These are phyloP conservation scores for Zychaea mexicana DNA, from an alignment of 371 early-diverging fungal species.

Conservation along the genomic window DNA sequence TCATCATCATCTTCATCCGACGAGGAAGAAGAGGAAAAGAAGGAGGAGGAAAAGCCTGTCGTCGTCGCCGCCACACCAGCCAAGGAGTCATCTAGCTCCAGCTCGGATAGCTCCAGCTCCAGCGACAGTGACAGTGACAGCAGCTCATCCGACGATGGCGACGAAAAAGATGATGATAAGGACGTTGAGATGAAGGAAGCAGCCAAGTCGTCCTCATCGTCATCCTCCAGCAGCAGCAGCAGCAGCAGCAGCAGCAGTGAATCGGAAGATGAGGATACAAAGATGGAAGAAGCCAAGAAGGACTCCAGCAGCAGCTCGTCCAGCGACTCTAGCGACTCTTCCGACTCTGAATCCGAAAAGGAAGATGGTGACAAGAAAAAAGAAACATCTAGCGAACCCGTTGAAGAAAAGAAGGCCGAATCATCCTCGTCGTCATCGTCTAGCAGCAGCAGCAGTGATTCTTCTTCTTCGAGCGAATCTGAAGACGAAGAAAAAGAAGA, in stretches of 20 bases:
- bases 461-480: slow-evolving; percentile 9
- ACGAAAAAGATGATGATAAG: slow-evolving; percentile 7
- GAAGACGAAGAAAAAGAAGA: slow-evolving; percentile 23
- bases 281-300: slow-evolving; percentile 10
- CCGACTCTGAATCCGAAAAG: slow-evolving; percentile 8
- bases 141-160: slow-evolving; percentile 1
- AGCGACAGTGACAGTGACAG: slow-evolving; percentile 21
- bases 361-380: slow-evolving; percentile 18
- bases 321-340: slow-evolving; percentile 12
- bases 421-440: slow-evolving; percentile 3
- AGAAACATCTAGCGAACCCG: slow-evolving; percentile 24
- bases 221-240: background rate
- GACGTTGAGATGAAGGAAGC: slow-evolving; percentile 8
- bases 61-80: slow-evolving; percentile 19
- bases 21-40: slow-evolving; percentile 12
- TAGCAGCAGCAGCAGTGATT: slow-evolving; percentile 13
- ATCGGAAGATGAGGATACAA: slow-evolving; percentile 7
- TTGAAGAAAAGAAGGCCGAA: slow-evolving; percentile 7
- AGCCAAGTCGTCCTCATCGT: background rate
- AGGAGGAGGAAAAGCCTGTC: slow-evolving; percentile 17
- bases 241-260: background rate
- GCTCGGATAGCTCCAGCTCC: slow-evolving; percentile 31
- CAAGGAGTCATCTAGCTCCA: slow-evolving; percentile 14
- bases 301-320: slow-evolving; percentile 3
- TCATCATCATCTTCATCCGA: slow-evolving; percentile 7